A percentile compares a stretch with the other conserved stretches of the same genome.
phyloP scores from a whole-genome alignment of 2,329 filamentous ascomycete genomes.

The Aspergillus puulaauensis region DNA sequence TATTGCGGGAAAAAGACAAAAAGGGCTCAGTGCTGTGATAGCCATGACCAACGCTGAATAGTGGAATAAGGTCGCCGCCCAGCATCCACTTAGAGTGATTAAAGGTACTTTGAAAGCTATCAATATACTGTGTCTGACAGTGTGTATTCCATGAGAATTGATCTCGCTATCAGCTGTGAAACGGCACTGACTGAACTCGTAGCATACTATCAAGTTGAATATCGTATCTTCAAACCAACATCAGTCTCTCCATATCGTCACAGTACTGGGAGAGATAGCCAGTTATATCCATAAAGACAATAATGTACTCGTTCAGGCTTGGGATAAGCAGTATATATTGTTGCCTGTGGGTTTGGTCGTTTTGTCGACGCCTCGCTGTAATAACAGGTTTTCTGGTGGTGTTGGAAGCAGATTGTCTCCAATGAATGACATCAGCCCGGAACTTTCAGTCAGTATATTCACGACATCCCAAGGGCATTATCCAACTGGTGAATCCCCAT shows the following conservation, averaged over 20 bases:
- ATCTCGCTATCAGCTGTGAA: not conserved
- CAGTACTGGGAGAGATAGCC: constrained; percentile 5
- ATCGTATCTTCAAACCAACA: constrained; percentile 1
- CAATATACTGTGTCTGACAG: constrained; percentile 7
- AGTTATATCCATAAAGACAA: constrained; percentile 2
- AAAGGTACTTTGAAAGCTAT: not conserved
- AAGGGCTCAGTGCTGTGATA: not conserved
- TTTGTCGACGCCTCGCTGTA: not conserved
- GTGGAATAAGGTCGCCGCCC: not conserved
- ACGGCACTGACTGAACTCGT: constrained; percentile 1
- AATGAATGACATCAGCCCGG: constrained; percentile 63
- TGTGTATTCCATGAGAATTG: constrained; percentile 5
- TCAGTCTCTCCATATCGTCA: constrained; percentile 1
- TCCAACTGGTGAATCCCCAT: constrained; percentile 64
- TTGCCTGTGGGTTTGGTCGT: not conserved
- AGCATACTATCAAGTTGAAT: not conserved
- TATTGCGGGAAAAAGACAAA: not conserved
- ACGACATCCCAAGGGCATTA: constrained; percentile 48
- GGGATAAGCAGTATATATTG: not conserved
- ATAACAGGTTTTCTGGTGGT: not conserved
- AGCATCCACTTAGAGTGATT: not conserved
- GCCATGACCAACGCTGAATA: not conserved
- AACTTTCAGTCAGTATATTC: constrained; percentile 50
- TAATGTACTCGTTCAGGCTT: constrained; percentile 1
- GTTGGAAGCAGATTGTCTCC: constrained; percentile 55